Evolutionary conservation across 768 basidiomycete species (phyloP).

Genomic region (Leucogyrophana mollusca): DNA sequence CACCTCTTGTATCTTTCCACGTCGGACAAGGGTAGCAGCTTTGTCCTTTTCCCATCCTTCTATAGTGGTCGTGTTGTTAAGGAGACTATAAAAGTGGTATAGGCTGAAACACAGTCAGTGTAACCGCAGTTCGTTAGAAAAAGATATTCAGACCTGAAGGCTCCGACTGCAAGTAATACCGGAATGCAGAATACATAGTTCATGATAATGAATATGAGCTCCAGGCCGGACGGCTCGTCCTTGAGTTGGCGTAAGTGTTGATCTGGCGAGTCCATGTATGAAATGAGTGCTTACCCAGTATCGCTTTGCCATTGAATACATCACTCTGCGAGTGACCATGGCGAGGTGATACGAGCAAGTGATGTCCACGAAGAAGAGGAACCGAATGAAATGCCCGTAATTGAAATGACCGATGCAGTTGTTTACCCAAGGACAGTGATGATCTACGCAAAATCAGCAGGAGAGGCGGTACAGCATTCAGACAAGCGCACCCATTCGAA

Average conservation of each 20-base stretch:
- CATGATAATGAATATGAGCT: constrained; percentile 82
- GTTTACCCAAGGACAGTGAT: constrained; percentile 92
- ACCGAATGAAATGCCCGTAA: constrained; percentile 85
- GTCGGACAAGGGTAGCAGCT: constrained; percentile 77
- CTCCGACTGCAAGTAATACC: constrained; percentile 83
- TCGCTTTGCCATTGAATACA: constrained; percentile 37
- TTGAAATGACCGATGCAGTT: constrained; percentile 95
- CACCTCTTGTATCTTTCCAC: constrained; percentile 84
- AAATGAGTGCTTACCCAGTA: constrained; percentile 50
- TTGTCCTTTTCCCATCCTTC: constrained; percentile 99
- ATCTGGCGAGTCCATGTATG: neutral
- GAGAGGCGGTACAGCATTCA: neutral
- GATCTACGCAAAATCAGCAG: constrained; percentile 47
- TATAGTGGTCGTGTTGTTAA: constrained; percentile 89
- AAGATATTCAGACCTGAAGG: constrained; percentile 65
- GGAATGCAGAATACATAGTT: constrained; percentile 87
- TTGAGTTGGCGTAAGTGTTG: constrained; percentile 26
- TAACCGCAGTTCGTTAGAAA: neutral
- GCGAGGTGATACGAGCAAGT: constrained; percentile 82
- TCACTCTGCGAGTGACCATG: constrained; percentile 76
- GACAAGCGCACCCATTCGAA: constrained; percentile 75
- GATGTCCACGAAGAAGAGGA: constrained; percentile 90
- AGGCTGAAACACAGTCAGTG: constrained; percentile 49
- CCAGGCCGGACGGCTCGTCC: constrained; percentile 65
- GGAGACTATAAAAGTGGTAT: constrained; percentile 80